phyloP scores from a whole-genome alignment of 768 basidiomycete genomes.

The Mycena chlorophos region DNA sequence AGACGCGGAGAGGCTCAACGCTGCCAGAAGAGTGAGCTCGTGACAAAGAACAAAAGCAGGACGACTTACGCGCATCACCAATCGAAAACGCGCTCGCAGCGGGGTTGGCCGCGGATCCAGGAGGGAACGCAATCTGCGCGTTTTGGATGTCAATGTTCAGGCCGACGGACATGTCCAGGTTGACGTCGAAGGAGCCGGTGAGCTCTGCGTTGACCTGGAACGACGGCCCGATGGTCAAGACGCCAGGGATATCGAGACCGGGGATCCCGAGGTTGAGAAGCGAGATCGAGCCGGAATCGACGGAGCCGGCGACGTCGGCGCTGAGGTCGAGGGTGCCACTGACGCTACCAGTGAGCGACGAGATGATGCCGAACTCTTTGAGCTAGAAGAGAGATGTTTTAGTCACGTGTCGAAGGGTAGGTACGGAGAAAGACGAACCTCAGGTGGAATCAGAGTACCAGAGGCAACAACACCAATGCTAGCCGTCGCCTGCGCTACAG shows the following conservation, averaged over 20 bases:
- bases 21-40: neutral
- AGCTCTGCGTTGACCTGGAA: slow-evolving; percentile 15
- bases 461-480: slow-evolving; percentile 23
- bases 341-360: neutral
- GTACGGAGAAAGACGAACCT: neutral
- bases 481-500: slow-evolving; percentile 12
- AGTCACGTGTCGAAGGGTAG: neutral
- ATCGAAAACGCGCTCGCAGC: slow-evolving; percentile 7
- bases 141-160: slow-evolving; percentile 13
- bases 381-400: neutral
- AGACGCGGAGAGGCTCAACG: slow-evolving; percentile 26
- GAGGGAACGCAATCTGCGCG: slow-evolving; percentile 17
- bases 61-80: slow-evolving; percentile 17
- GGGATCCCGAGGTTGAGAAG: neutral
- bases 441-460: neutral
- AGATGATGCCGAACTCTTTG: neutral
- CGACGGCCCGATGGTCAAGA: slow-evolving; percentile 8
- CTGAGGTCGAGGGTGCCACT: neutral
- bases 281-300: neutral
- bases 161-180: slow-evolving; percentile 16
- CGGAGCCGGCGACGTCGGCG: neutral
- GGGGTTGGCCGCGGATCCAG: neutral
- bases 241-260: neutral
- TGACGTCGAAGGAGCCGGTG: slow-evolving; percentile 11
- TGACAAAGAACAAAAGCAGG: neutral